Evolutionary conservation across 192 early-diverging fungal species (phyloP), one percentile per base, ranked within the genome.

Genomic region (Linnemannia exigua): DNA sequence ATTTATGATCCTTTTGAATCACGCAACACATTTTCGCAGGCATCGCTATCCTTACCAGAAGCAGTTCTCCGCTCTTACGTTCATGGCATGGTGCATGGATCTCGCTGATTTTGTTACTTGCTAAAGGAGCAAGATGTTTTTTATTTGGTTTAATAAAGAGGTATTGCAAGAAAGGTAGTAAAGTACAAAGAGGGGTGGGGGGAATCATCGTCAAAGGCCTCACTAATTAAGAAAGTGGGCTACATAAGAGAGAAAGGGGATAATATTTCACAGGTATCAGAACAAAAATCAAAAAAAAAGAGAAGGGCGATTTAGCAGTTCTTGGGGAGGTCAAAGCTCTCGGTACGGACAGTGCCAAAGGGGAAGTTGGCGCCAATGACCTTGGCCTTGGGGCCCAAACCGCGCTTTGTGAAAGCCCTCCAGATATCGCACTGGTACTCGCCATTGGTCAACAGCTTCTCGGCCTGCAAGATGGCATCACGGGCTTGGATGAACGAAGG

Each of bases 351-450:
- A 67, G 90, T 90, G 47, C 92, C 92, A 70, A 92, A 90, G 88
- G 92, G 93, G 5, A 91, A 91, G 86, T 88, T 82, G 35, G 90
- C 91, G 51, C 90, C 92, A 81, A 89, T 88, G 37, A 94, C 70
- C 66, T 82, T 90, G 22, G 97, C 97, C 73, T 91, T 90, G 1
- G 88, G 79, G 5, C 98, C 98, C 47, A 99, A 84, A 28, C 98
- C 98, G 63, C 98, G 94, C 87, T 96, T 97, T 25, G 98, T 93
- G 91, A 99, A 96, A 35, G 87, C 95, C 73, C 70, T 89, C 92
- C 95, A 95, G 67, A 96, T 90, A 67, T 91, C 84, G 82, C 95
- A 96, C 52, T 89, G 78, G 86, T 95, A 93, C n/a, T 91, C 85
- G 72, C 94, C 95, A 16, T 88, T 87, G 11, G 94, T 95, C 63